phyloP scores from a whole-genome alignment of 1,284 basidiomycete genomes.

The Vanrija sp. region DNA sequence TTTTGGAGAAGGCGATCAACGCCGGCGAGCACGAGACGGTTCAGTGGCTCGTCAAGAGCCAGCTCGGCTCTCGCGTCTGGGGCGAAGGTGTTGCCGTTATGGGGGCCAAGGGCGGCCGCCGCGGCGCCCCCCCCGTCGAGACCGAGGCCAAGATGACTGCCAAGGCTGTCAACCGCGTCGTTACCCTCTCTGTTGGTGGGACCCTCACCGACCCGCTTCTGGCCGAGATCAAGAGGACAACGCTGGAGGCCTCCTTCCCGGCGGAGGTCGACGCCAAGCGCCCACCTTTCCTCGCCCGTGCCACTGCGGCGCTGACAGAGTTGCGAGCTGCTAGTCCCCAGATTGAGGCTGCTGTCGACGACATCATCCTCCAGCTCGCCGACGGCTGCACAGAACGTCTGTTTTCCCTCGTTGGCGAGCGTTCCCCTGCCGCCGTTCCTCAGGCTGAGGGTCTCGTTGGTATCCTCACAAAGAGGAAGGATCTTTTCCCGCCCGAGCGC shows the following conservation, averaged over 20 bases:
- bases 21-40: conserved; percentile 18
- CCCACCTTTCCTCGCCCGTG: conserved; percentile 16
- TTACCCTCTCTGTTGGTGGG: conserved; percentile 47
- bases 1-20: conserved; percentile 23
- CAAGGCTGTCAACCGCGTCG: conserved; percentile 20
- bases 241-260: conserved; percentile 52
- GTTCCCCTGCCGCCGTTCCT: neutral
- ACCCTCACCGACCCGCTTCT: conserved; percentile 77
- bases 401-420: conserved; percentile 5
- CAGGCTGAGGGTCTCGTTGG: conserved; percentile 18
- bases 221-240: conserved; percentile 58
- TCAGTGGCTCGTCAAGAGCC: conserved; percentile 32
- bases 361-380: conserved; percentile 13
- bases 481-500: conserved; percentile 14
- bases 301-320: conserved; percentile 6
- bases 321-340: neutral
- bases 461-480: conserved; percentile 12
- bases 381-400: conserved; percentile 15
- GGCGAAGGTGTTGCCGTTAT: conserved; percentile 35
- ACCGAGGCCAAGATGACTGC: conserved; percentile 33
- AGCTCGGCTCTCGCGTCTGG: conserved; percentile 35
- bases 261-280: neutral
- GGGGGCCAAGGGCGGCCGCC: conserved; percentile 33
- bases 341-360: conserved; percentile 4
- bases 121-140: conserved; percentile 20